A percentile compares a stretch with the other conserved stretches of the same genome.
phyloP scores from a whole-genome alignment of 169 alveolate species.

The Eimeria maxima region DNA sequence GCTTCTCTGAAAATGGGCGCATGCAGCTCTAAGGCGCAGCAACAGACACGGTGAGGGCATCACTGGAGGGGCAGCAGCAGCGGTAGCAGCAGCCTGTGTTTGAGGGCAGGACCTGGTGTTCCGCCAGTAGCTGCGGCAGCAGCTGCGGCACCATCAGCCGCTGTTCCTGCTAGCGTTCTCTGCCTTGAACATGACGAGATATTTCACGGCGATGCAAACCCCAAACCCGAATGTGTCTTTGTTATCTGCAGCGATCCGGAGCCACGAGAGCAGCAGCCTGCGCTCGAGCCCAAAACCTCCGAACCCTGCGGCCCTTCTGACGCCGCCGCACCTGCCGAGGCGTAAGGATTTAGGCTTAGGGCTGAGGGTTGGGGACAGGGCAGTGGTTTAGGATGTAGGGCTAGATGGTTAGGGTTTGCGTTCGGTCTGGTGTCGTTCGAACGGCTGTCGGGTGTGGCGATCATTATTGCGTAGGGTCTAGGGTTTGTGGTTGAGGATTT shows the following conservation, averaged over 20 bases:
- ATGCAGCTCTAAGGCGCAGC: slow-evolving; percentile 38
- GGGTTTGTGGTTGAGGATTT: not conserved
- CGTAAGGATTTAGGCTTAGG: slow-evolving; percentile 30
- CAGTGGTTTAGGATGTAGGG: too few relatives aligned
- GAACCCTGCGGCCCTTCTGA: slow-evolving; percentile 3
- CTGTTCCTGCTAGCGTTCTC: not conserved
- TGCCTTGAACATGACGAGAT: not conserved
- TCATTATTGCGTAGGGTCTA: not conserved
- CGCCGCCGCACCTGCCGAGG: slow-evolving; percentile 10
- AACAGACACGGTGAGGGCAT: slow-evolving; percentile 49
- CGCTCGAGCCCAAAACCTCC: not conserved
- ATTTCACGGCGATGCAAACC: not conserved
- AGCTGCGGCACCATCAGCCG: not conserved
- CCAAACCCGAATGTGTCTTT: not conserved
- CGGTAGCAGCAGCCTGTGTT: not conserved
- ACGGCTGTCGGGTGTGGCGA: not conserved
- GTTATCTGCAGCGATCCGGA: slow-evolving; percentile 38
- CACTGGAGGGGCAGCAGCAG: slow-evolving; percentile 2
- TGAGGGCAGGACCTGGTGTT: too few relatives aligned
- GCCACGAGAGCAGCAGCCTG: slow-evolving; percentile 49
- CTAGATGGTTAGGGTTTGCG: not conserved
- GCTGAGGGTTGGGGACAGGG: not conserved
- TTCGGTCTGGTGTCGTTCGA: not conserved
- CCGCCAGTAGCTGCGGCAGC: not conserved
- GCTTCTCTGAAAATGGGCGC: slow-evolving; percentile 58